Conservation (phyloP, 148 eudicot genomes). For the Heliamphora exappendiculata region DNA sequence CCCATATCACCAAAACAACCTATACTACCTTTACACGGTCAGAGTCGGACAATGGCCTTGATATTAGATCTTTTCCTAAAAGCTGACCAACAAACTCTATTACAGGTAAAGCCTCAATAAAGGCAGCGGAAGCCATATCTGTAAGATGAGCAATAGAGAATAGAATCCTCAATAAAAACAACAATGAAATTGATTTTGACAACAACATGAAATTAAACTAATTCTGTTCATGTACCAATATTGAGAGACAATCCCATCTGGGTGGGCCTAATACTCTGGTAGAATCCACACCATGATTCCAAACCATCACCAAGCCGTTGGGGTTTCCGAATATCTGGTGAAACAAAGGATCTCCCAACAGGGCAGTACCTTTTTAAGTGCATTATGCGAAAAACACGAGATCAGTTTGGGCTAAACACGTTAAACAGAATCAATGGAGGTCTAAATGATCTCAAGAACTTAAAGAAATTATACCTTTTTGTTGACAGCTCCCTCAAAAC, state of each 20-base stretch:
- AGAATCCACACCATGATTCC: conserved; percentile 74
- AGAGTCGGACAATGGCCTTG: conserved; percentile 55
- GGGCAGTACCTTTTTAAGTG: conserved; percentile 38
- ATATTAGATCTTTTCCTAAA: conserved; percentile 55
- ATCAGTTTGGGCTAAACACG: conserved; percentile 4
- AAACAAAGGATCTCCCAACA: conserved; percentile 62
- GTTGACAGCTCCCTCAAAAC: conserved; percentile 58
- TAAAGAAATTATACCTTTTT: conserved; percentile 32
- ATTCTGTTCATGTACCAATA: conserved; percentile 31
- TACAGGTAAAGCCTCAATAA: conserved; percentile 64
- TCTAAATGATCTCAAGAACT: neutral
- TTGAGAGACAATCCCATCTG: conserved; percentile 76
- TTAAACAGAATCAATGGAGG: neutral
- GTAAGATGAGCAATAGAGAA: neutral
- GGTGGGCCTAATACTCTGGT: conserved; percentile 71
- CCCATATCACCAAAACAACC: neutral
- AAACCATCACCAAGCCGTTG: conserved; percentile 62
- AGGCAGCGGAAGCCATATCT: conserved; percentile 74
- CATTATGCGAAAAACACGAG: neutral
- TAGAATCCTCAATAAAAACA: neutral
- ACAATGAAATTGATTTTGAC: neutral
- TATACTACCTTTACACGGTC: conserved; percentile 58
- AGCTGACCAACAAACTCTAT: conserved; percentile 59
- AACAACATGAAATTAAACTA: neutral
- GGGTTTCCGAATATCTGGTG: conserved; percentile 49